These are phyloP conservation scores for Schizochytrium sp. DNA, from an alignment of 108 stramenopile species.

Conservation along the genomic window DNA sequence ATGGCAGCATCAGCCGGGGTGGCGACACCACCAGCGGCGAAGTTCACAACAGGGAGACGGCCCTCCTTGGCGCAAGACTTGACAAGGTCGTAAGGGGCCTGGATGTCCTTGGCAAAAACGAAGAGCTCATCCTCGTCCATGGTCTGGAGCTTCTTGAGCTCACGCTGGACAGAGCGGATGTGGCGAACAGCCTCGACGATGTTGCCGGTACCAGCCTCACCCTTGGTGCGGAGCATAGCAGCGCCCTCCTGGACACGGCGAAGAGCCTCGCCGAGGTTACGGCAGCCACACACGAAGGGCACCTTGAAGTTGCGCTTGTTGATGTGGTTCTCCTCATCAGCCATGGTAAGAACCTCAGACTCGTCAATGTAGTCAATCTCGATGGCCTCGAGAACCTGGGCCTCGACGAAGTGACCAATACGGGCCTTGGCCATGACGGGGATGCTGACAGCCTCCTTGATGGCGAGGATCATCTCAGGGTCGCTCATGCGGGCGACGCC, in stretches of 20 bases:
- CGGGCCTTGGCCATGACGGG: slow-evolving; percentile 99
- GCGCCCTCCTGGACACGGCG: slow-evolving; percentile 96
- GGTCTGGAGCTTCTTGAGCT: slow-evolving; percentile 84
- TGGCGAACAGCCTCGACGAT: slow-evolving; percentile 98
- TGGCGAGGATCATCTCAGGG: slow-evolving; percentile 94
- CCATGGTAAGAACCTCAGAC: slow-evolving; percentile 98
- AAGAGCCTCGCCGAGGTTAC: slow-evolving; percentile 97
- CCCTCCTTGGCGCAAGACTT: slow-evolving; percentile 90
- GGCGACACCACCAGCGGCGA: slow-evolving; percentile 98
- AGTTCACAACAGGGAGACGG: slow-evolving; percentile 97
- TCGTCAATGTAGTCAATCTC: slow-evolving; percentile 99
- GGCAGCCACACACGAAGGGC: slow-evolving; percentile 99
- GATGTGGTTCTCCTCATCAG: slow-evolving; percentile 98
- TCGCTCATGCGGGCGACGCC: slow-evolving; percentile 99
- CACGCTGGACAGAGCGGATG: slow-evolving; percentile 88
- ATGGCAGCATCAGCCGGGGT: slow-evolving; percentile 98
- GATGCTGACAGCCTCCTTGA: slow-evolving; percentile 98
- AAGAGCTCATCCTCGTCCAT: slow-evolving; percentile 97
- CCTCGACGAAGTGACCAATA: slow-evolving; percentile 99
- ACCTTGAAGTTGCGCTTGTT: slow-evolving; percentile 95
- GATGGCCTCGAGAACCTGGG: slow-evolving; percentile 96
- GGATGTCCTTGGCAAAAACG: slow-evolving; percentile 94
- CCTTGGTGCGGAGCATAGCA: slow-evolving; percentile 99
- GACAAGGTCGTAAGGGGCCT: slow-evolving; percentile 89
- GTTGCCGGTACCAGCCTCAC: slow-evolving; percentile 99